Conservation (phyloP, 805 yeast species). For the Barnettozyma botsteinii region DNA sequence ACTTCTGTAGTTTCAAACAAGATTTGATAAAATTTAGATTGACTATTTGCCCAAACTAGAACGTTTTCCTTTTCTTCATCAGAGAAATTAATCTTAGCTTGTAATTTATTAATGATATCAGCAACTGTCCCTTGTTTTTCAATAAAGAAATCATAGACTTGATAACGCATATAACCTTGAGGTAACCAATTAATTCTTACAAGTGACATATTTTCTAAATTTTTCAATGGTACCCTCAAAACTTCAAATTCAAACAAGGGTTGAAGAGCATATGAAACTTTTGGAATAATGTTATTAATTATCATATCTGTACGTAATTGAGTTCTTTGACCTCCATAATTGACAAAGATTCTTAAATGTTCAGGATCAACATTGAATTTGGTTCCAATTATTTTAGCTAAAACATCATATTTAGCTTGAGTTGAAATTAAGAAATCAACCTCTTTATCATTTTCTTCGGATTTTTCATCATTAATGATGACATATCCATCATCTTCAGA, state of each 20-base stretch:
- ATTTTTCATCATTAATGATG: constrained; percentile 28
- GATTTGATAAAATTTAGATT: constrained; percentile 31
- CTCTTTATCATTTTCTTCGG: constrained; percentile 19
- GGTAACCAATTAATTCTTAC: constrained; percentile 68
- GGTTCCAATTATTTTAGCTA: constrained; percentile 57
- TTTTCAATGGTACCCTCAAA: constrained; percentile 65
- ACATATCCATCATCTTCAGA: constrained; percentile 47
- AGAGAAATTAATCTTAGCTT: constrained; percentile 47
- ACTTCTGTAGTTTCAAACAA: constrained; percentile 33
- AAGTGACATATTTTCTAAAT: constrained; percentile 69
- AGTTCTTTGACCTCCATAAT: constrained; percentile 51
- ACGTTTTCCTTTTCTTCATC: constrained; percentile 41
- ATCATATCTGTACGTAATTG: constrained; percentile 35
- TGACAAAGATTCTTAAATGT: constrained; percentile 59
- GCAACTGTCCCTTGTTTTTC: constrained; percentile 52
- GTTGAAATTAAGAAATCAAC: constrained; percentile 65
- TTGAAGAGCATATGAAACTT: constrained; percentile 27
- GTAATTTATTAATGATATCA: constrained; percentile 50
- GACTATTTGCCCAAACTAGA: constrained; percentile 50
- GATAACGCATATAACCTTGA: constrained; percentile 64
- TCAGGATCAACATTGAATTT: constrained; percentile 49
- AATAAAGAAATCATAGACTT: constrained; percentile 62
- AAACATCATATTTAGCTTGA: constrained; percentile 47
- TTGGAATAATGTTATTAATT: constrained; percentile 31
- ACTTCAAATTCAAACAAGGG: constrained; percentile 67